A percentile compares a stretch with the other conserved stretches of the same genome.
Conservation (phyloP, 1,284 basidiomycete species). For the Paramarasmius palmivorus region DNA sequence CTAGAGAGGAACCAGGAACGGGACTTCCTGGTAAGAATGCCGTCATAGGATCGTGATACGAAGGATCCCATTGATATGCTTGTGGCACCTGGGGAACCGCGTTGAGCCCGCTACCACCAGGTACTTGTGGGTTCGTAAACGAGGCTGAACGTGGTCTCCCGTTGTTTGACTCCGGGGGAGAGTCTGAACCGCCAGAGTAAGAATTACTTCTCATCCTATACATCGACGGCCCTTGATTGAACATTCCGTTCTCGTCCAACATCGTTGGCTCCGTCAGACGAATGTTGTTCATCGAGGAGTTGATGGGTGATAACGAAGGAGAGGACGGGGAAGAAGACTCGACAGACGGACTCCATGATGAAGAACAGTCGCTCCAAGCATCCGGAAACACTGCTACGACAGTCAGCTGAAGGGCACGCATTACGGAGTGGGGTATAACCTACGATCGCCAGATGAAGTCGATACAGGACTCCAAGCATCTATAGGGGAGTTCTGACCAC, state of each 20-base stretch:
- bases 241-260: neutral
- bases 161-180: neutral
- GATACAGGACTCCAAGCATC: slow-evolving; percentile 14
- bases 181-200: slow-evolving; percentile 9
- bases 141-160: slow-evolving; percentile 11
- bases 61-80: slow-evolving; percentile 1
- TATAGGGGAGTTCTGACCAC: slow-evolving; percentile 12
- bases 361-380: slow-evolving; percentile 12
- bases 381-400: slow-evolving; percentile 14
- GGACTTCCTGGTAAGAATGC: neutral
- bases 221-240: neutral
- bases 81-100: neutral
- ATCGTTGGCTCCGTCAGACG: slow-evolving; percentile 3
- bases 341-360: slow-evolving; percentile 14
- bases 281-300: slow-evolving; percentile 12
- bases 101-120: neutral
- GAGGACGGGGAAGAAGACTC: slow-evolving; percentile 14
- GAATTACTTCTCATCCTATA: slow-evolving; percentile 13
- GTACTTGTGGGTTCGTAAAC: slow-evolving; percentile 7
- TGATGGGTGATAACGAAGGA: slow-evolving; percentile 13
- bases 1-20: neutral
- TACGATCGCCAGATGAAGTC: slow-evolving; percentile 15
- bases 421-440: neutral
- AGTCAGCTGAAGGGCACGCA: slow-evolving; percentile 3
- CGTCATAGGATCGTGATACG: neutral